Conservation (phyloP, 768 basidiomycete genomes). For the Mycena leptocephala region DNA sequence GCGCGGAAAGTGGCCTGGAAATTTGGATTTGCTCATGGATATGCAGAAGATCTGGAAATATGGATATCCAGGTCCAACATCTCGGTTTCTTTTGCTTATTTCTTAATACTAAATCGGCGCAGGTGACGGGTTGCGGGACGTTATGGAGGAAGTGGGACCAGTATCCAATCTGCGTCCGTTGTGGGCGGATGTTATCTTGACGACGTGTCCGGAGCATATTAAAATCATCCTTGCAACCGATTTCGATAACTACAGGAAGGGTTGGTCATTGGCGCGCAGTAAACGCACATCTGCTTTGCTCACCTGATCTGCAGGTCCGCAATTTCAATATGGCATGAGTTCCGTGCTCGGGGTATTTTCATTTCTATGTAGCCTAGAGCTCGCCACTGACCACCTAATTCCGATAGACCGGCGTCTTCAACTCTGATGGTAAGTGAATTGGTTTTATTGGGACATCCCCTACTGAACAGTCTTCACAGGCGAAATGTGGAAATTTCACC, state of each 20-base stretch:
- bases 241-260: constrained; percentile 75
- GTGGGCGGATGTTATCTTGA: constrained; percentile 64
- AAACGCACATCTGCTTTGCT: not conserved
- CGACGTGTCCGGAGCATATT: constrained; percentile 68
- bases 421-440: constrained; percentile 68
- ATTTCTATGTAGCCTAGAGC: not conserved
- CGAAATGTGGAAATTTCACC: constrained; percentile 65
- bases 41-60: constrained; percentile 54
- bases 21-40: constrained; percentile 22
- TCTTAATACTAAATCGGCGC: not conserved
- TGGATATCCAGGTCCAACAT: constrained; percentile 68
- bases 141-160: constrained; percentile 55
- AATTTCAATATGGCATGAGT: constrained; percentile 60
- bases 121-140: constrained; percentile 63
- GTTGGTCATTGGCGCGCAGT: constrained; percentile 41
- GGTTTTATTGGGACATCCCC: too few species aligned
- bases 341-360: constrained; percentile 63
- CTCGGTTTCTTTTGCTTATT: not conserved
- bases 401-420: constrained; percentile 72
- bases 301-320: constrained; percentile 49
- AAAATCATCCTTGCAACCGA: constrained; percentile 72
- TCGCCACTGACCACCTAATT: not conserved
- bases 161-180: constrained; percentile 63
- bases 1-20: constrained; percentile 49
- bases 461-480: constrained; percentile 38